Evolutionary conservation across 2,329 filamentous ascomycete genomes (phyloP), one percentile per base, ranked within the genome.

Genomic region (Claviceps pusilla): DNA sequence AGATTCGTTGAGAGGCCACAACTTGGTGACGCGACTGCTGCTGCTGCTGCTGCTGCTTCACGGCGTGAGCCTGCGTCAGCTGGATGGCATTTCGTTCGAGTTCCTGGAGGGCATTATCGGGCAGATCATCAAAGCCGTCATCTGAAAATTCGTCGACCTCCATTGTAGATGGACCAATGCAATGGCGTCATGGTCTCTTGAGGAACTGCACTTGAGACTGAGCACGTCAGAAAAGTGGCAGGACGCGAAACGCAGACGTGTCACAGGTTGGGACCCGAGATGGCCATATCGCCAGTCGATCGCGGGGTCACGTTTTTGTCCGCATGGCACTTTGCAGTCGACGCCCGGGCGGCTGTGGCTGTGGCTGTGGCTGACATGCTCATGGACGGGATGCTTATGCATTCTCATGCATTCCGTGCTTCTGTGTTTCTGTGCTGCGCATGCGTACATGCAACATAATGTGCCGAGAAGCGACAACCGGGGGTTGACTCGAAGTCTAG

Each of bases 51-150:
- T 51, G 57, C 16, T 59, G 61, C 24, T 58, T 62, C 41, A 37
- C 42, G 16, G 33, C 42, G 16, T 59, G 61, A 39, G 70, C 72
- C 59, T 82, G 79, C 4, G 81, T 84, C 59, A 75, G 75, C 59
- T 77, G 76, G 58, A 84, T 79, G 43, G 82, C 82, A 62, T 77
- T 76, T 61, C 77, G 76, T 63, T 86, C 82, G 57, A 86, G 76
- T 63, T 83, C 79, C 60, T 79, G 73, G 3, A 85, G 69, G 49
- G 72, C 72, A 58, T 76, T 74, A 57, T 76, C 72, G 58, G 80
- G 77, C 46, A 85, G 69, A 45, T 76, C 73, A 64, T 85, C 80
- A 60, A 86, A 73, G 57, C 75, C 80, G 63, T 83, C 81, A 64
- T 84, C 82, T 56, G 75, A 79, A 63, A 81, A 84, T 57, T 79